Evolutionary conservation across 2,329 filamentous ascomycete species (phyloP).

Genomic region (Microsporum audouinii): DNA sequence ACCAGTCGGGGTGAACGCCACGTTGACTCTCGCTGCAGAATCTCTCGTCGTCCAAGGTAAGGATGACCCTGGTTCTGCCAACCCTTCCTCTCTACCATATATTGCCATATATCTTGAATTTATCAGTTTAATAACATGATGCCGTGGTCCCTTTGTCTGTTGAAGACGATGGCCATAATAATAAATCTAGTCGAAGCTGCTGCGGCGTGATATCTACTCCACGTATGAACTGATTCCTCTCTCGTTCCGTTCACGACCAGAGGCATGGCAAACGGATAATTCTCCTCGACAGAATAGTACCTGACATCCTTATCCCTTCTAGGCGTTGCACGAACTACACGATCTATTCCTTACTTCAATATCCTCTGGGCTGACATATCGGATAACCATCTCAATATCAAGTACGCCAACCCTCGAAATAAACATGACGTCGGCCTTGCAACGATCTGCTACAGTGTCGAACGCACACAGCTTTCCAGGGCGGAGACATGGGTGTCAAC

Average conservation of each 20-base stretch:
- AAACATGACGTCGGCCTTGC: constrained; percentile 51
- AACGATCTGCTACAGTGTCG: constrained; percentile 51
- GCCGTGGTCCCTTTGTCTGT: not conserved
- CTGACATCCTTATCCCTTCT: not conserved
- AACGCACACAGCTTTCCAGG: constrained; percentile 40
- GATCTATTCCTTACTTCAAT: constrained; percentile 65
- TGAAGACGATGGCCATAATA: constrained; percentile 44
- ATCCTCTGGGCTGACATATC: constrained; percentile 67
- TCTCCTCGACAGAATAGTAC: not conserved
- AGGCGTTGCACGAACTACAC: not conserved
- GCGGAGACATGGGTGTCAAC: constrained; percentile 50
- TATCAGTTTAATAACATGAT: not conserved
- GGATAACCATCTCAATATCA: constrained; percentile 53
- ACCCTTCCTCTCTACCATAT: not conserved
- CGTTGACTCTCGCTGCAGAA: constrained; percentile 50
- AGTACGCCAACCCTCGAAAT: constrained; percentile 54
- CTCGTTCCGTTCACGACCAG: not conserved
- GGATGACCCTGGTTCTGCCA: constrained; percentile 8
- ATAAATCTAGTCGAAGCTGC: constrained; percentile 40
- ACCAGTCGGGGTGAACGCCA: constrained; percentile 46
- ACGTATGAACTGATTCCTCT: not conserved
- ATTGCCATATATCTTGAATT: not conserved
- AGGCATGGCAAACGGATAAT: not conserved
- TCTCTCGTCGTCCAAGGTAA: constrained; percentile 49
- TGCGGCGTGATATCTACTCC: constrained; percentile 30